phyloP scores from a whole-genome alignment of 805 yeast species.

The Lipomyces spencermartinsiae region DNA sequence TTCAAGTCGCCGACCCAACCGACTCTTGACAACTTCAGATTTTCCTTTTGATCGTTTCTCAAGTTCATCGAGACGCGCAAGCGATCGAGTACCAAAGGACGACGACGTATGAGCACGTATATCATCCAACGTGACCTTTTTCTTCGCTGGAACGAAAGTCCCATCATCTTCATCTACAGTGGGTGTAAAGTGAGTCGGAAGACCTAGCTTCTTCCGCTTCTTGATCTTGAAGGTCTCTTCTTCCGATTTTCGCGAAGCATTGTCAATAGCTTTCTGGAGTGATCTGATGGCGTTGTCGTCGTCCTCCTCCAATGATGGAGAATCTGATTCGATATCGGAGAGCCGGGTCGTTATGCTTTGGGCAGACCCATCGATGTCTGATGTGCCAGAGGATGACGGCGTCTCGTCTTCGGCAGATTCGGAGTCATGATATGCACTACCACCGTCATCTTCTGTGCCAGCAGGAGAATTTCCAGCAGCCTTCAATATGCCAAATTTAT shows the following conservation, averaged over 20 bases:
- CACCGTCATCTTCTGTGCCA: constrained; percentile 3
- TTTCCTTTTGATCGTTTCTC: constrained; percentile 31
- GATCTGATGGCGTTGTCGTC: constrained; percentile 60
- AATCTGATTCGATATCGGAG: constrained; percentile 64
- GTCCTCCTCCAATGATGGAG: constrained; percentile 57
- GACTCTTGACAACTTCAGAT: constrained; percentile 67
- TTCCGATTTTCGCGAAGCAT: constrained; percentile 53
- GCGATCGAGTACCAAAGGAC: constrained; percentile 58
- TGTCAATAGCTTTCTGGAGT: constrained; percentile 78
- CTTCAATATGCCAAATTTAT: constrained; percentile 23
- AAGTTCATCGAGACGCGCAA: constrained; percentile 55
- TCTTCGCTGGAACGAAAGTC: constrained; percentile 42
- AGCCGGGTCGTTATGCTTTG: constrained; percentile 41
- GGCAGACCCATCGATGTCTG: background rate
- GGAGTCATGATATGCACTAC: constrained; percentile 46
- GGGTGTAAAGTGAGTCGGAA: constrained; percentile 10
- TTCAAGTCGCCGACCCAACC: constrained; percentile 85
- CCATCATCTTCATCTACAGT: constrained; percentile 17
- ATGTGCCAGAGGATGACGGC: constrained; percentile 42
- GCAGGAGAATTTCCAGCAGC: background rate
- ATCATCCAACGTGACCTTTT: constrained; percentile 54
- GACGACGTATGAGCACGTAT: constrained; percentile 68
- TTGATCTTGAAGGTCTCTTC: constrained; percentile 3
- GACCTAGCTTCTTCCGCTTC: constrained; percentile 18
- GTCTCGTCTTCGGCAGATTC: background rate